These are phyloP conservation scores for Aspergillus nomiae DNA, from an alignment of 2,329 filamentous ascomycete genomes.

Conservation along the genomic window DNA sequence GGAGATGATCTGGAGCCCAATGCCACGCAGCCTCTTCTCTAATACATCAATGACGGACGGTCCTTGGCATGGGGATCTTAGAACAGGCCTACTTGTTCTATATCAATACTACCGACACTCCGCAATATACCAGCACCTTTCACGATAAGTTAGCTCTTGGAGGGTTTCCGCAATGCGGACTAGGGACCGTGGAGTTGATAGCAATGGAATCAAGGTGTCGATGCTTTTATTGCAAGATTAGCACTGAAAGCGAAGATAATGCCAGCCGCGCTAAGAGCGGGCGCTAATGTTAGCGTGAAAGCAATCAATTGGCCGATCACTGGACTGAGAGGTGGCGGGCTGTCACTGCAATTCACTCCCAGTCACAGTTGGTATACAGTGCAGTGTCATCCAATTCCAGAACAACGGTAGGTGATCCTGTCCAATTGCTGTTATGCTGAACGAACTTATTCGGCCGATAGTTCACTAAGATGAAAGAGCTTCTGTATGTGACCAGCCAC, in stretches of 20 bases:
- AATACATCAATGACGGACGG: neutral
- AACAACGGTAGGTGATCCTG: neutral
- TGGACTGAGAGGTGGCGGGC: neutral
- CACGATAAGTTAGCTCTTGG: neutral
- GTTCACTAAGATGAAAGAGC: neutral
- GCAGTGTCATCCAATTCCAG: neutral
- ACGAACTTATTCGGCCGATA: neutral
- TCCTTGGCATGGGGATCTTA: too few relatives aligned
- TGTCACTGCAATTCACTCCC: neutral
- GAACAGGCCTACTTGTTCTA: neutral
- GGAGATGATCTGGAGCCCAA: neutral
- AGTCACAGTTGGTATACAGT: neutral
- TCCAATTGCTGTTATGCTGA: neutral
- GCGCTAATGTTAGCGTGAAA: conserved; percentile 5
- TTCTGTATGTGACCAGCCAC: neutral
- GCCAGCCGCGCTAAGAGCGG: conserved; percentile 4
- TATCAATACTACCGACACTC: neutral
- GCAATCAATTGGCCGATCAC: neutral
- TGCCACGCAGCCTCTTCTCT: neutral
- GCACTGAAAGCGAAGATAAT: neutral
- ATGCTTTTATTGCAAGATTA: neutral
- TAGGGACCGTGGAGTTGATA: neutral
- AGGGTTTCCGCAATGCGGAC: neutral
- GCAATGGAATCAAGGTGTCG: neutral
- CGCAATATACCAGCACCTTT: neutral